Evolutionary conservation across 495 filamentous ascomycete species (phyloP), one percentile per base, ranked within the genome.

Genomic region (Neurospora sp.): DNA sequence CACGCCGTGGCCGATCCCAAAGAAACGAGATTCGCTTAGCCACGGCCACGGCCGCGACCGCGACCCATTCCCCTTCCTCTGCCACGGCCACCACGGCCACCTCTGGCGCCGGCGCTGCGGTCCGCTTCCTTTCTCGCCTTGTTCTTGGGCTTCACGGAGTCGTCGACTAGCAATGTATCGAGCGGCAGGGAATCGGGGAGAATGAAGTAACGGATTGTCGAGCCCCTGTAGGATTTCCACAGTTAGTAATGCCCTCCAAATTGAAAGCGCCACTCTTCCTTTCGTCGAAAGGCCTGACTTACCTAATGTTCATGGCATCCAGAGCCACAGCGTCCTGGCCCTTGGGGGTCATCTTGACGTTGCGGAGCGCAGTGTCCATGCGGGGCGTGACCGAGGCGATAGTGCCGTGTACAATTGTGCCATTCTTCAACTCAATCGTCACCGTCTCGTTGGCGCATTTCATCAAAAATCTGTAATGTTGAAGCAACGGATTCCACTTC

Each of bases 391-490:
- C 94, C 14, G 93, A 92, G 69, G 93, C 92, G 80, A 99, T 96
- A 72, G 96, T 99, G 83, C 96, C 96, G 82, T 96, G 90, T 77
- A 98, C 87, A 83, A 97, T 94, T 71, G 96, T 96, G 81, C 95
- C 96, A 89, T 98, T 98, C 82, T 99, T 99, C 74, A 98, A 87
- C 86, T 99, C 96, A 77, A 99, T 90, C 11, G 95, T 97, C 73
- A 98, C 96, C 73, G 95, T 96, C 85, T 99, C 96, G 82, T 98
- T 98, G 79, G 90, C 89, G 82, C 94, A 97, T 88, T 98, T 99
- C 96, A 98, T 98, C 72, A 99, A 85, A 82, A 99, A 98, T 77
- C 96, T 98, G 82, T 14, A 27, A 11, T 54, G 41, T 5, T 70
- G 37, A 18, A 48, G 72, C 4, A 70, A 23, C 20, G 66, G 10